Evolutionary conservation across 2,329 filamentous ascomycete genomes (phyloP).

Genomic region (Furcasterigmium furcatum): DNA sequence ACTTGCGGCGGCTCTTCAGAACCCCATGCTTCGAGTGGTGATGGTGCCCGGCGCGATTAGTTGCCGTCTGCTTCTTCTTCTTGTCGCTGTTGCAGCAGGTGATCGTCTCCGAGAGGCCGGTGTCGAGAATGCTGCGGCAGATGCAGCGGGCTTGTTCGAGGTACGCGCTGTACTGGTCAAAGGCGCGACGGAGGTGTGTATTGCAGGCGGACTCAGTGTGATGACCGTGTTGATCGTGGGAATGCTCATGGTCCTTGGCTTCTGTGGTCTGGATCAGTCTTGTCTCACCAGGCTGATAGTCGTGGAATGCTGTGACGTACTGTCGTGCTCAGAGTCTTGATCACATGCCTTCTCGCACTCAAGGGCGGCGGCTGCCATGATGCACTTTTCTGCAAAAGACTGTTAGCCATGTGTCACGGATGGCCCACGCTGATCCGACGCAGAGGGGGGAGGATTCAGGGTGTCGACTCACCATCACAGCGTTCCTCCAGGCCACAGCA

Average conservation of each 20-base stretch:
- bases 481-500: conserved; percentile 15
- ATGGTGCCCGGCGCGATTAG: not conserved
- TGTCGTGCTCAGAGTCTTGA: conserved; percentile 14
- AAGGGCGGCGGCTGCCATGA: conserved; percentile 22
- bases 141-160: conserved; percentile 33
- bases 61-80: conserved; percentile 3
- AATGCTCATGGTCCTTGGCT: conserved; percentile 17
- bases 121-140: conserved; percentile 27
- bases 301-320: conserved; percentile 12
- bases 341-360: conserved; percentile 26
- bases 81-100: conserved; percentile 19
- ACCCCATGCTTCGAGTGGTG: not conserved
- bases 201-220: conserved; percentile 22
- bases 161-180: conserved; percentile 28
- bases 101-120: conserved; percentile 15
- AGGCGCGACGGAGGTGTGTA: conserved; percentile 25
- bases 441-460: not conserved
- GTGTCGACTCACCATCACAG: conserved; percentile 1
- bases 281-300: not conserved
- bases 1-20: not conserved
- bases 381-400: conserved; percentile 26
- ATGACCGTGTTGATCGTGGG: conserved; percentile 20
- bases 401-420: no score
- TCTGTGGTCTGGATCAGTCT: not conserved
- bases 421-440: not conserved